phyloP scores from a whole-genome alignment of 2,329 filamentous ascomycete genomes.

The Aspergillus pseudonomiae region DNA sequence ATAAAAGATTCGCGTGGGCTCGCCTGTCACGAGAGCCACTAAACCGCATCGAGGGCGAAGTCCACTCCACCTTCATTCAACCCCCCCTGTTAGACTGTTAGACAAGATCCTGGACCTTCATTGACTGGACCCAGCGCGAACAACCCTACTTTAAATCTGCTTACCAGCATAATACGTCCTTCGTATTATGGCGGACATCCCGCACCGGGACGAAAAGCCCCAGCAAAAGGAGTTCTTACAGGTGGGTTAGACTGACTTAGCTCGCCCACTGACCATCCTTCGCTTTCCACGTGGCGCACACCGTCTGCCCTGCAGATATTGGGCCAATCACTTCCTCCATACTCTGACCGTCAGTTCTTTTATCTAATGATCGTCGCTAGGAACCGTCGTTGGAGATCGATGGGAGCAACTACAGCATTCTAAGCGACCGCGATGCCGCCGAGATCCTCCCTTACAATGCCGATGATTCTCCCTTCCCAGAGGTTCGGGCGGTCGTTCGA shows the following conservation, averaged over 20 bases:
- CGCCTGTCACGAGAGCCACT: not conserved
- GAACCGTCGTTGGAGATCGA: slow-evolving; percentile 13
- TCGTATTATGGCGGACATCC: slow-evolving; percentile 2
- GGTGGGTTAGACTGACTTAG: slow-evolving; percentile 3
- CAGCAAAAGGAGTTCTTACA: slow-evolving; percentile 1
- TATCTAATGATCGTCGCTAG: slow-evolving; percentile 12
- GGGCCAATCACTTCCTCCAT: not conserved
- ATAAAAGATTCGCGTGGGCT: not conserved
- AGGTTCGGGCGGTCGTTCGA: slow-evolving; percentile 41
- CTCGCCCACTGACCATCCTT: not conserved
- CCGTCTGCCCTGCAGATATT: not conserved
- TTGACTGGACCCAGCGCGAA: not conserved
- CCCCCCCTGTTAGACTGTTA: too few species aligned
- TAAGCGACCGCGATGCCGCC: slow-evolving; percentile 37
- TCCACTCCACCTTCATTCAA: not conserved
- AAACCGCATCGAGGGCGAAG: not conserved
- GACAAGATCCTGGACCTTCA: not conserved
- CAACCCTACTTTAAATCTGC: not conserved
- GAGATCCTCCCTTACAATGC: slow-evolving; percentile 39
- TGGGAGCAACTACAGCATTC: slow-evolving; percentile 24
- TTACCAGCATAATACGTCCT: not conserved
- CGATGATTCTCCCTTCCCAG: slow-evolving; percentile 42
- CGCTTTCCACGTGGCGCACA: slow-evolving; percentile 2
- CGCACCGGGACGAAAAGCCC: not conserved
- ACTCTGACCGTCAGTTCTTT: not conserved